Evolutionary conservation across 306 rosid species (phyloP).

Genomic region (Inga laurina): DNA sequence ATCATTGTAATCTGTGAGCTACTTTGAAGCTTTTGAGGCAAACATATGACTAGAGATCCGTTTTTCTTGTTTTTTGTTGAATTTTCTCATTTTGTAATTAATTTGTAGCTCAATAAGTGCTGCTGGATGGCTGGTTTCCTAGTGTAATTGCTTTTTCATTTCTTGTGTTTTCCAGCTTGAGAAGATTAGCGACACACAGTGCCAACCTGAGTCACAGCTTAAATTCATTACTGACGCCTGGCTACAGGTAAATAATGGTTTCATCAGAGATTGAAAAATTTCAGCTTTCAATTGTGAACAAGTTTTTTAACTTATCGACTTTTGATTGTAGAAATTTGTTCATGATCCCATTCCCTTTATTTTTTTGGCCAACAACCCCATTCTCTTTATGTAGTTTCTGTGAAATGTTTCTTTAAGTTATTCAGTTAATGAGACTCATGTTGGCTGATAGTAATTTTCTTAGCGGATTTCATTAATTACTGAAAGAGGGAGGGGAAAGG

Average conservation of each 20-base stretch:
- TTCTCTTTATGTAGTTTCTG: neutral
- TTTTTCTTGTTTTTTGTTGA: neutral
- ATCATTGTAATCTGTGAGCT: neutral
- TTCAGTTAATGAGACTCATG: neutral
- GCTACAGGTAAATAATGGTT: conserved; percentile 70
- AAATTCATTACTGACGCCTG: conserved; percentile 98
- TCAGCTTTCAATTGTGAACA: neutral
- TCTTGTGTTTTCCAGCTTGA: conserved; percentile 59
- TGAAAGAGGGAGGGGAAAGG: neutral
- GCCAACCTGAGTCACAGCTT: conserved; percentile 97
- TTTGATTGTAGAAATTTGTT: conserved; percentile 15
- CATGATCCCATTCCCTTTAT: neutral
- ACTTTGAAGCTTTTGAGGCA: neutral
- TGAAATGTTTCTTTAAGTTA: conserved; percentile 11
- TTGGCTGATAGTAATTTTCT: conserved; percentile 7
- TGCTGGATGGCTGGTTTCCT: neutral
- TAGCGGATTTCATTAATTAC: conserved; percentile 4
- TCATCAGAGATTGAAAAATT: neutral
- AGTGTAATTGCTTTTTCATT: conserved; percentile 9
- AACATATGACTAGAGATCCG: neutral
- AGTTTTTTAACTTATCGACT: neutral
- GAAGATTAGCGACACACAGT: conserved; percentile 88
- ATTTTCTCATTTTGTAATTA: conserved; percentile 3
- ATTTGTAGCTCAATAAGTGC: conserved; percentile 16
- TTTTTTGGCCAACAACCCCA: neutral